Conservation (phyloP, 148 eudicot species). For the Amaranthus cruentus region DNA sequence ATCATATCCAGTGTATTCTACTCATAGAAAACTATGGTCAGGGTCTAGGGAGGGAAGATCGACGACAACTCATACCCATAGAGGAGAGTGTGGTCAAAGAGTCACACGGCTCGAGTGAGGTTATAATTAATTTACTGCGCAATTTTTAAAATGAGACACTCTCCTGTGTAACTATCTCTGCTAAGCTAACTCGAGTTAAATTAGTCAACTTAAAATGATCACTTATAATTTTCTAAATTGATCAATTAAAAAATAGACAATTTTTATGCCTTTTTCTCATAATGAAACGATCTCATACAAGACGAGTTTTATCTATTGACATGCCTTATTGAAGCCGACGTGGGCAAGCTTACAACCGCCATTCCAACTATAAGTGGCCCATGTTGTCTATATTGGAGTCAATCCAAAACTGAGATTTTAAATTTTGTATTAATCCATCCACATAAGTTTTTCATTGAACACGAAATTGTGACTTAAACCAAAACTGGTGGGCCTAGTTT, state of each 20-base stretch:
- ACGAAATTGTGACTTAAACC: not conserved
- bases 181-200: too few species aligned
- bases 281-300: not conserved
- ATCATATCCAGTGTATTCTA: too few species aligned
- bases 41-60: too few species aligned
- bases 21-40: too few species aligned
- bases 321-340: constrained; percentile 4
- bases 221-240: too few species aligned
- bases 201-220: too few species aligned
- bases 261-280: not conserved
- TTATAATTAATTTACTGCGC: too few species aligned
- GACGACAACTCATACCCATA: too few species aligned
- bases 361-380: constrained; percentile 12
- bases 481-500: constrained; percentile 22
- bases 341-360: constrained; percentile 4
- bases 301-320: not conserved
- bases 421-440: constrained; percentile 13
- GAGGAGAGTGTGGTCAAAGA: too few species aligned
- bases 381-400: constrained; percentile 9
- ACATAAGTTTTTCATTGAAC: constrained; percentile 9
- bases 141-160: too few species aligned
- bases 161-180: too few species aligned
- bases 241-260: not conserved
- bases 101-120: too few species aligned
- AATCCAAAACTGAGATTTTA: not conserved